phyloP scores from a whole-genome alignment of 306 rosid species.

The Delonix regia region DNA sequence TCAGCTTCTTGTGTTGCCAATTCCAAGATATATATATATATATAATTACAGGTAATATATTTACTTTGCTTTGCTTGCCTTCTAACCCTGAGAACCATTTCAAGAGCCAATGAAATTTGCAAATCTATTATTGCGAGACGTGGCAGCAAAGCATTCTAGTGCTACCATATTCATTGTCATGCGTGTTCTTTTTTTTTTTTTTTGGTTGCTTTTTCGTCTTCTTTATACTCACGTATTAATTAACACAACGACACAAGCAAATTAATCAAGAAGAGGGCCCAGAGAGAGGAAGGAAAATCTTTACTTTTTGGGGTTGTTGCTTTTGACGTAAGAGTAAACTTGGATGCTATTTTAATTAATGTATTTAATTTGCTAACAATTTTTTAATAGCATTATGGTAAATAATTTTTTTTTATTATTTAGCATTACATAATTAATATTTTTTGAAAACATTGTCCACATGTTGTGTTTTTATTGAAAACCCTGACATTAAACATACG shows the following conservation, averaged over 20 bases:
- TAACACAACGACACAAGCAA: not conserved
- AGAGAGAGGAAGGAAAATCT: constrained; percentile 22
- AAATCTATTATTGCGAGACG: constrained; percentile 51
- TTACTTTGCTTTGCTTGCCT: constrained; percentile 54
- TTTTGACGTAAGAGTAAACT: constrained; percentile 23
- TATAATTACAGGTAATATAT: not conserved
- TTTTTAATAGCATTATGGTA: too few relatives aligned
- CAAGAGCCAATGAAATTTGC: not conserved
- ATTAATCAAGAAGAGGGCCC: constrained; percentile 21
- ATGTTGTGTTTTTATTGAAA: too few relatives aligned
- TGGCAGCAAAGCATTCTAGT: constrained; percentile 60
- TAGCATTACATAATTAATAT: too few relatives aligned
- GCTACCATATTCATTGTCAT: constrained; percentile 28
- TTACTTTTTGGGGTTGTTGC: not conserved
- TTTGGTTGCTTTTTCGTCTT: not conserved
- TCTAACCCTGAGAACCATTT: constrained; percentile 44
- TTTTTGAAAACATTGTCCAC: too few relatives aligned
- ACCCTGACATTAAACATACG: too few relatives aligned
- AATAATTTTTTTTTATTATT: too few relatives aligned
- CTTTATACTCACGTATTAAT: constrained; percentile 2
- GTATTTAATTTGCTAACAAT: too few relatives aligned
- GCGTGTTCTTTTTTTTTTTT: not conserved
- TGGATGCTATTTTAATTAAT: too few relatives aligned
- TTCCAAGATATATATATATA: not conserved
- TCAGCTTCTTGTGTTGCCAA: constrained; percentile 31